A percentile compares a stretch with the other conserved stretches of the same genome.
Evolutionary conservation across 352 stramenopile genomes (phyloP).

Genomic region (Pythium diclinum): DNA sequence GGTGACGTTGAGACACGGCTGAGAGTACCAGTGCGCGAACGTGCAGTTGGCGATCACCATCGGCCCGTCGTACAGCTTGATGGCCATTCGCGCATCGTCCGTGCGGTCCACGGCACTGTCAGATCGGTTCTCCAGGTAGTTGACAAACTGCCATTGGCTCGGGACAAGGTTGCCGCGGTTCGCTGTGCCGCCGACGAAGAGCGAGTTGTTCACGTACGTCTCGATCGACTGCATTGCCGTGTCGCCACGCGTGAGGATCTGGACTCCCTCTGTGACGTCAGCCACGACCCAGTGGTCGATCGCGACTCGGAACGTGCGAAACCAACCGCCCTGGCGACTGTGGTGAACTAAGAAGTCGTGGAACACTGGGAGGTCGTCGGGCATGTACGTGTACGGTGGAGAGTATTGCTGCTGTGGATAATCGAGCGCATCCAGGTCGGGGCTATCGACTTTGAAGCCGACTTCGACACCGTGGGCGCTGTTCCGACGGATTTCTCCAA

Average conservation of each 20-base stretch:
- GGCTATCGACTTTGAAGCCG: slow-evolving; percentile 35
- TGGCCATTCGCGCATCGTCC: slow-evolving; percentile 30
- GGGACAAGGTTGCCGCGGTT: slow-evolving; percentile 41
- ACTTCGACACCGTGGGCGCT: slow-evolving; percentile 27
- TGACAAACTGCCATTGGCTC: slow-evolving; percentile 34
- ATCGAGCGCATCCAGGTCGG: slow-evolving; percentile 30
- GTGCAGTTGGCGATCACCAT: slow-evolving; percentile 35
- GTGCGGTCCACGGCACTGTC: slow-evolving; percentile 33
- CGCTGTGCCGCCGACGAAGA: slow-evolving; percentile 34
- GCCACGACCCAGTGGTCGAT: slow-evolving; percentile 35
- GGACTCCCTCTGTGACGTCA: slow-evolving; percentile 37
- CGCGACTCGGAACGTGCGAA: slow-evolving; percentile 30
- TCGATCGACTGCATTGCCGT: slow-evolving; percentile 27
- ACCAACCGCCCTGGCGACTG: slow-evolving; percentile 37
- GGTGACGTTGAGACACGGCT: slow-evolving; percentile 38
- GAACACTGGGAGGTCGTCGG: slow-evolving; percentile 30
- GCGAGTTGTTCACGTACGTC: slow-evolving; percentile 35
- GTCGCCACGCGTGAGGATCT: slow-evolving; percentile 37
- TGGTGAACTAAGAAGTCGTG: slow-evolving; percentile 35
- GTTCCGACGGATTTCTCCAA: slow-evolving; percentile 32
- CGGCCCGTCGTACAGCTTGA: slow-evolving; percentile 42
- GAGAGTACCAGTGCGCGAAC: slow-evolving; percentile 37
- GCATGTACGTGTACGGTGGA: slow-evolving; percentile 31
- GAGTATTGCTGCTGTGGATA: slow-evolving; percentile 31
- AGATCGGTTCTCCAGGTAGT: slow-evolving; percentile 37